Evolutionary conservation across 805 yeast species (phyloP).

Genomic region (Wickerhamomyces strasburgensis): DNA sequence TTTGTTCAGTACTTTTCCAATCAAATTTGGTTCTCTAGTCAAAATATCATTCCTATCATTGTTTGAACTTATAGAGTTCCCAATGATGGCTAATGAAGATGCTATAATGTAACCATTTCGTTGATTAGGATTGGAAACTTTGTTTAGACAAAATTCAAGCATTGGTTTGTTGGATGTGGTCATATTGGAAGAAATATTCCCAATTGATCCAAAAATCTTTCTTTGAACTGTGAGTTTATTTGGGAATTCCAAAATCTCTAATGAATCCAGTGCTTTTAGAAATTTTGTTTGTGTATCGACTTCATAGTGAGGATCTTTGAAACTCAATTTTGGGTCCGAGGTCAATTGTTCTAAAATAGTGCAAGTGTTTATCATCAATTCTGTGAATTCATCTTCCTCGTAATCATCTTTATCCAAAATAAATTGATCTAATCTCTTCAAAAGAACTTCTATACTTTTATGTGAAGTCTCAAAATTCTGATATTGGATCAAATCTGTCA

Average conservation of each 20-base stretch:
- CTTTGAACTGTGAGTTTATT: slow-evolving; percentile 20
- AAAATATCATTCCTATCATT: slow-evolving; percentile 13
- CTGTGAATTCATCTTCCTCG: slow-evolving; percentile 24
- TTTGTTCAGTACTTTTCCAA: slow-evolving; percentile 11
- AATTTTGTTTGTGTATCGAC: slow-evolving; percentile 6
- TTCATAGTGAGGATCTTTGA: slow-evolving; percentile 11
- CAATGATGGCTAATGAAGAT: slow-evolving; percentile 18
- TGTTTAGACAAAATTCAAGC: not conserved
- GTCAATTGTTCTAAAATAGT: slow-evolving; percentile 19
- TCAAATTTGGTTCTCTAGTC: slow-evolving; percentile 11
- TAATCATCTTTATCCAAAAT: slow-evolving; percentile 2
- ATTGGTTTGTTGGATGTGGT: slow-evolving; percentile 14
- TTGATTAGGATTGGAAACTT: slow-evolving; percentile 2
- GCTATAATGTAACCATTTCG: slow-evolving; percentile 22
- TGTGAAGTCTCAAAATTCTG: slow-evolving; percentile 6
- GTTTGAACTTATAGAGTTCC: slow-evolving; percentile 21
- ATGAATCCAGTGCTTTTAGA: slow-evolving; percentile 4
- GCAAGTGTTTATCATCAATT: slow-evolving; percentile 14
- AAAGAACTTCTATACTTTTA: slow-evolving; percentile 8
- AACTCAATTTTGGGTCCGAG: slow-evolving; percentile 11
- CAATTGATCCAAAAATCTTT: slow-evolving; percentile 21
- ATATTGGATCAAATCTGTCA: slow-evolving; percentile 13
- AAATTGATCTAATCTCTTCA: slow-evolving; percentile 6
- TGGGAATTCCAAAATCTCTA: slow-evolving; percentile 14
- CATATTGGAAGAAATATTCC: slow-evolving; percentile 25